phyloP scores from a whole-genome alignment of 2,329 filamentous ascomycete species.

The Beauveria bassiana region DNA sequence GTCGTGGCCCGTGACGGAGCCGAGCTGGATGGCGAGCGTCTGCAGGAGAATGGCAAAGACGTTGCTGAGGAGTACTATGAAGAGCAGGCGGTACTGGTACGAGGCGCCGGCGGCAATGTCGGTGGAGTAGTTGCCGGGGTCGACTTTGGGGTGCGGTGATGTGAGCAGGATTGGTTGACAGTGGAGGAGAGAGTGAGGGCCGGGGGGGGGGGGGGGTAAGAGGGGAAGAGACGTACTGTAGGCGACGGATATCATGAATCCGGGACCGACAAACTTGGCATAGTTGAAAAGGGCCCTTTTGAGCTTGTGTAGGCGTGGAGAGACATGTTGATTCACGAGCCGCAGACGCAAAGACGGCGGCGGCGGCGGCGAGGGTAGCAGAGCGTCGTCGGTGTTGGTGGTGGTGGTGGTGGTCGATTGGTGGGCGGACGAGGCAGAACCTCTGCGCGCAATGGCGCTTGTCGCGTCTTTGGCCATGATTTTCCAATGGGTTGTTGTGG shows the following conservation, averaged over 20 bases:
- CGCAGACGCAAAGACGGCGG: neutral
- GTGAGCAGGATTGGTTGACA: neutral
- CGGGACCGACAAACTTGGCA: constrained; percentile 49
- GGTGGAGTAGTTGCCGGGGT: constrained; percentile 62
- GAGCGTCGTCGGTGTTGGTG: neutral
- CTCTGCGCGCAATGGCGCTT: neutral
- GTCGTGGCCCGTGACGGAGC: constrained; percentile 60
- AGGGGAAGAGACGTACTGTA: constrained; percentile 38
- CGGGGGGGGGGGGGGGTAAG: too few species aligned
- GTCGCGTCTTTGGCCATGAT: constrained; percentile 1
- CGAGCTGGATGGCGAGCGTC: constrained; percentile 59
- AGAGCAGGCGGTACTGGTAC: constrained; percentile 58
- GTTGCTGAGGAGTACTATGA: constrained; percentile 62
- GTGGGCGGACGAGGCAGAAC: neutral
- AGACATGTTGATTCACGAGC: neutral
- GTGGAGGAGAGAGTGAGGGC: neutral
- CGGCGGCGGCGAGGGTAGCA: neutral
- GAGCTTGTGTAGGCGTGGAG: neutral
- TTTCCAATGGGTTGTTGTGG: too few species aligned
- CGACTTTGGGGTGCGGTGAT: constrained; percentile 27
- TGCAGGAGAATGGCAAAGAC: constrained; percentile 65
- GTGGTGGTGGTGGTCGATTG: neutral
- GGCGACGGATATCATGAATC: constrained; percentile 55
- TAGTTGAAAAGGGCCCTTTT: constrained; percentile 5
- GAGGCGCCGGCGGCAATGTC: constrained; percentile 61